Evolutionary conservation across 208 protist genomes (phyloP).

Genomic region (Crithidia mellificae): DNA sequence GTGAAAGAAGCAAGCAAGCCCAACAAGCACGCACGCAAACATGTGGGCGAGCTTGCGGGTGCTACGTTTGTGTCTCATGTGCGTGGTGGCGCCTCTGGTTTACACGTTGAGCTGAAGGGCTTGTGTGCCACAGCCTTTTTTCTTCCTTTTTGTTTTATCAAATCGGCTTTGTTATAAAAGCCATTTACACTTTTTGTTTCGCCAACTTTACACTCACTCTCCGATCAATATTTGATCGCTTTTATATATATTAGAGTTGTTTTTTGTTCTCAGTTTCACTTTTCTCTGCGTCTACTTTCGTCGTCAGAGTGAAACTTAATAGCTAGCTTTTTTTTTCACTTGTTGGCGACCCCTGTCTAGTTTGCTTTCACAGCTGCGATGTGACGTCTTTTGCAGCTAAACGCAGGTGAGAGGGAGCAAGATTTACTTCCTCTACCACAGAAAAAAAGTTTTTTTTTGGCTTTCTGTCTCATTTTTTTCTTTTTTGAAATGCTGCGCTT

Average conservation of each 20-base stretch:
- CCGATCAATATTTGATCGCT: not conserved
- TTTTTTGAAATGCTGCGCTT: no score
- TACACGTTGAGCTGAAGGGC: not conserved
- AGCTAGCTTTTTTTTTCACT: not conserved
- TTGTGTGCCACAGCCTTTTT: not conserved
- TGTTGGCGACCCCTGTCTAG: not conserved
- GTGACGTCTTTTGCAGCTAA: no score
- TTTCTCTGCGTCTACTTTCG: not conserved
- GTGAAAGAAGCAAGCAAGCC: not conserved
- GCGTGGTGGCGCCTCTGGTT: not conserved
- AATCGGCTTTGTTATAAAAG: not conserved
- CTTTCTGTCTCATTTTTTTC: no score
- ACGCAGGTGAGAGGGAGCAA: no score
- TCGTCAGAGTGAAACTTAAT: not conserved
- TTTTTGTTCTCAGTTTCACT: constrained; percentile 4
- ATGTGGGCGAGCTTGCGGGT: no score
- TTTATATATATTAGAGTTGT: not conserved
- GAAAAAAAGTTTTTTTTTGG: no score
- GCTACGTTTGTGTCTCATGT: not conserved
- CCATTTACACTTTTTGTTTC: constrained; percentile 19
- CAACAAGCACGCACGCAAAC: not conserved
- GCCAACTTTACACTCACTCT: constrained; percentile 11
- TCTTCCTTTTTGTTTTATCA: no score
- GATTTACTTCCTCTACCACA: no score
- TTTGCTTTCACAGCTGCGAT: no score